Percentiles rank a stretch among this genome's conserved stretches.
Conservation (phyloP, 2,329 filamentous ascomycete species). For the Sarocladium brachiariae region DNA sequence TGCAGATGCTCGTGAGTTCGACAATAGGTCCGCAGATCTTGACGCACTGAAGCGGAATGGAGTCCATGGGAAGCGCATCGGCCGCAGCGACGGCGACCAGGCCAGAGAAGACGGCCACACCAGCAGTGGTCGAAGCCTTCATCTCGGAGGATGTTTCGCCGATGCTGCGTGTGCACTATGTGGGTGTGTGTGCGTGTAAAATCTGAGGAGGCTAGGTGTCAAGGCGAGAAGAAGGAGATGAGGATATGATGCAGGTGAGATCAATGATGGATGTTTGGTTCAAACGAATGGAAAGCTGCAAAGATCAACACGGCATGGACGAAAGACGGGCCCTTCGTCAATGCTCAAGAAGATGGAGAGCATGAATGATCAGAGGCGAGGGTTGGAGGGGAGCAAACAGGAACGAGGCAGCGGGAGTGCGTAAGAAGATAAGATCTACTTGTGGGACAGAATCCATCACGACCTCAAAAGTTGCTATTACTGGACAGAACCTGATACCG, state of each 20-base stretch:
- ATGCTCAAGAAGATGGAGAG: background rate
- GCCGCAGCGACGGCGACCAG: constrained; percentile 21
- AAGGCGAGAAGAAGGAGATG: no score
- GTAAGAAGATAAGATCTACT: constrained; percentile 7
- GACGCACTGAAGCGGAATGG: constrained; percentile 32
- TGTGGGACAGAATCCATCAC: background rate
- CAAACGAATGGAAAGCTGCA: background rate
- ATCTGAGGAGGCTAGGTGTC: no score
- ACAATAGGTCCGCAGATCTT: constrained; percentile 37
- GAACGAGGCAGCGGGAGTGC: background rate
- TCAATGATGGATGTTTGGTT: no score
- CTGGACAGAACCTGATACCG: background rate
- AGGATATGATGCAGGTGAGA: no score
- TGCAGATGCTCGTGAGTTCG: constrained; percentile 32
- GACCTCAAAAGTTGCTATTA: background rate
- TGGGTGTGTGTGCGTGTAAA: background rate
- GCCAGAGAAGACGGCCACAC: constrained; percentile 22
- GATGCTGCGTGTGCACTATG: no score
- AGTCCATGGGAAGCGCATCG: constrained; percentile 26
- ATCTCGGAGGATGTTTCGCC: constrained; percentile 17
- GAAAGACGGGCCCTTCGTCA: background rate
- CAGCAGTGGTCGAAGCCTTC: constrained; percentile 18
- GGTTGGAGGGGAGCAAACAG: background rate
- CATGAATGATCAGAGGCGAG: constrained; percentile 6
- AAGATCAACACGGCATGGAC: background rate